These are phyloP conservation scores for Coemansia sp. DNA, from an alignment of 192 early-diverging fungal species.

Conservation along the genomic window DNA sequence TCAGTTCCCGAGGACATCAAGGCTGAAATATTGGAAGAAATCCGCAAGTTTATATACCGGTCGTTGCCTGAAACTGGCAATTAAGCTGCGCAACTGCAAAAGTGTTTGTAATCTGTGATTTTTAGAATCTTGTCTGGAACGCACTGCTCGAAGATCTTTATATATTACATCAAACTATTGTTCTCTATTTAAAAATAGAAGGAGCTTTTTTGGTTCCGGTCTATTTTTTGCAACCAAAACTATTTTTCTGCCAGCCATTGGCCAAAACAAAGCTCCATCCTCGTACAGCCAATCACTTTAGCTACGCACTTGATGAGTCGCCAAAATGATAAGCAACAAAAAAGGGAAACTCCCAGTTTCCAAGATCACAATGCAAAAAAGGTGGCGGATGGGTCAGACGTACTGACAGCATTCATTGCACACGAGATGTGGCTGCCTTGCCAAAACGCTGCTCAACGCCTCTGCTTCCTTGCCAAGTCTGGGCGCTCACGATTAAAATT, in stretches of 20 bases:
- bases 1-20: conserved; percentile 48
- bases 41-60: conserved; percentile 45
- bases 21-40: conserved; percentile 47
- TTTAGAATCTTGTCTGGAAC: too few species aligned
- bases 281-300: not conserved
- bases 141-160: too few species aligned
- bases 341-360: not conserved
- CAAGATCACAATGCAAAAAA: not conserved
- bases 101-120: too few species aligned
- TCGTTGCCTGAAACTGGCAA: conserved; percentile 32
- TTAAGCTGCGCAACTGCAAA: not conserved
- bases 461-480: not conserved
- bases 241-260: not conserved
- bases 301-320: not conserved
- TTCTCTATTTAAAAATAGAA: too few species aligned
- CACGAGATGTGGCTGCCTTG: not conserved
- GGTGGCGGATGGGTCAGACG: not conserved
- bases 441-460: not conserved
- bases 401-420: not conserved
- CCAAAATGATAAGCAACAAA: not conserved
- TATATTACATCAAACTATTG: too few species aligned
- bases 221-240: too few species aligned
- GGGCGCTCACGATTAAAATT: not conserved
- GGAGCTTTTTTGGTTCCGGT: too few species aligned
- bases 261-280: not conserved